Conservation (phyloP, 140 eudicot genomes). For the Cichorium intybus region DNA sequence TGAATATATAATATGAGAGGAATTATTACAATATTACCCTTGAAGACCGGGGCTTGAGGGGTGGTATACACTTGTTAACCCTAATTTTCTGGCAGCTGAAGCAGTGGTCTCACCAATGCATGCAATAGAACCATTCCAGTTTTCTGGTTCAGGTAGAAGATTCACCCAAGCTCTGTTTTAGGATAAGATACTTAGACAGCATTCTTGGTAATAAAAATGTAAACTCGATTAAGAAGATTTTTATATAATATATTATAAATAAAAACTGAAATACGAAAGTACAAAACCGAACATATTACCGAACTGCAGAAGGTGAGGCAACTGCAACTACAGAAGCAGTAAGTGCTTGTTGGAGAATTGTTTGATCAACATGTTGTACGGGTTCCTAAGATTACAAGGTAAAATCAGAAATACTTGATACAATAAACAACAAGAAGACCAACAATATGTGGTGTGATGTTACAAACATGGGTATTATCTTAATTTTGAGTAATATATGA, state of each 20-base stretch:
- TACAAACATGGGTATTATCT: too few species aligned
- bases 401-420: neutral
- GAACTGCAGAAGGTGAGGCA: conserved; percentile 89
- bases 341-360: conserved; percentile 58
- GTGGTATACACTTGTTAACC: conserved; percentile 62
- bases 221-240: neutral
- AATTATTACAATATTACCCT: conserved; percentile 52
- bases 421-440: too few species aligned
- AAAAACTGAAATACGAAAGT: conserved; percentile 8
- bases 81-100: conserved; percentile 69
- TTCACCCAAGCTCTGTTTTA: conserved; percentile 76
- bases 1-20: conserved; percentile 3
- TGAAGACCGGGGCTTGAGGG: conserved; percentile 79
- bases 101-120: conserved; percentile 98
- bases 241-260: neutral
- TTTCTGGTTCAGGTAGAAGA: conserved; percentile 49
- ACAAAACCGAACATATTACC: conserved; percentile 40
- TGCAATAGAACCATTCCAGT: conserved; percentile 69
- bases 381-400: conserved; percentile 41
- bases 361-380: conserved; percentile 55
- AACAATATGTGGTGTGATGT: too few species aligned
- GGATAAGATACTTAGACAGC: neutral
- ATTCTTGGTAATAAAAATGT: neutral
- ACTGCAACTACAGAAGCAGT: conserved; percentile 82
- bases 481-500: too few species aligned